Base-by-base conservation (phyloP, 2,329 filamentous ascomycete species). In the Pseudogymnoascus destructans region DNA sequence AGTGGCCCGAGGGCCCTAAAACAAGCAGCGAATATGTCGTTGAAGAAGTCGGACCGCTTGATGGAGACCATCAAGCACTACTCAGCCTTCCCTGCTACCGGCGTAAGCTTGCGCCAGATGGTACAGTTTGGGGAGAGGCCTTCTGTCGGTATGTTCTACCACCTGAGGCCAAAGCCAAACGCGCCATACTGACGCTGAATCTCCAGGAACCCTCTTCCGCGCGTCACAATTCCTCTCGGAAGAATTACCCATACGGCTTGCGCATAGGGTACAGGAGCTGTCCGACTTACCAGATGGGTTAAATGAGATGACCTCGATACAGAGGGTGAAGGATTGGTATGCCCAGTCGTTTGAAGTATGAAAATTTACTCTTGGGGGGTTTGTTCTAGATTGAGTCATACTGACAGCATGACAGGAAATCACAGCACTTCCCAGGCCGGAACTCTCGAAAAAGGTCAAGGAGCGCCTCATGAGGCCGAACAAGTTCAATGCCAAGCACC, bases 21-120 rank as follows among this genome's bases (percentile, higher is more conserved):
- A 63, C 46, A 46, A 52, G 17, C 49, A 32, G 27, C 42, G 75
- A 77, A 68, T 72, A 96, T 96, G 91, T 87, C 87, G 78, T 97
- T 92, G 92, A 95, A 86, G 77, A 86, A 85, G 71, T 87, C 87
- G 63, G 87, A 91, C 73, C 81, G 82, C 75, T 75, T 97, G 84
- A 93, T 95, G 89, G 87, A 93, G 67, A 95, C 87, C 77, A 96
- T 96, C 85, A 84, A 86, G 73, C 90, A 96, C 75, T 96, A 96
- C 80, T 89, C 90, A 72, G 89, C 84, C 74, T 98, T 97, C 73
- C 93, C 93, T 64, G 93, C 93, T 61, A 98, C 93, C 11, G 93
- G 93, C 68, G 88, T 95, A 67, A 96, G 91, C 71, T 79, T 98
- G 73, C 83, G 93, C 72, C 93, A 98, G 79, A 98, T 98, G 93